Evolutionary conservation across 1,139 yeast genomes (phyloP), one percentile per base, ranked within the genome.

Genomic region (Yarrowia galli): DNA sequence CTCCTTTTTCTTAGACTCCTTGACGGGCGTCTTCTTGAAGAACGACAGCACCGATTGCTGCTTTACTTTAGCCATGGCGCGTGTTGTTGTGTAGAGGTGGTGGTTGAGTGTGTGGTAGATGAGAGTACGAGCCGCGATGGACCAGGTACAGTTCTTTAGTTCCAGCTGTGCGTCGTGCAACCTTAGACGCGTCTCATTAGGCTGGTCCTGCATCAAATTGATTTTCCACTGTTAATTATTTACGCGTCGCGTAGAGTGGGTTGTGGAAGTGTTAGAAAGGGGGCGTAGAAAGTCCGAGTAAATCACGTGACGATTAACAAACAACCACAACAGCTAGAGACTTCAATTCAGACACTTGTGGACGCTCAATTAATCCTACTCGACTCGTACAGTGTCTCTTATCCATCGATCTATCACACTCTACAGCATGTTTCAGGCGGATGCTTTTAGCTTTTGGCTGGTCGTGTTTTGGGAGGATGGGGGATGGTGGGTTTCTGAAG

Each of bases 11-110:
- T 43, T 45, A 40, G 64, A 9, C 60, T 60, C 45, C 46, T 61
- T 61, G 12, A 61, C 66, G 16, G 66, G 56, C 56, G 66, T 46
- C 66, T 61, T 61, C 8, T 61, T 61, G 56, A 61, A 61, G 18
- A 46, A 61, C n/a, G 54, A 46, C 46, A 61, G 46, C 46, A 61
- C 56, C 43, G 66, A 61, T 23, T 61, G 66, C 56, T 61, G 66
- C 38, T 61, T 61, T 23, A 46, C 25, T 46, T 61, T 61, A 4
- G 66, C 66, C 66, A 61, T 61, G 18, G 32, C 35, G 43, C 18
- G n/a, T 16, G 23, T n/a, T 32, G 40, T 36, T 28, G 20, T 22
- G 7, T n/a, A n/a, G n/a, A n/a, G 58, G 45, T 18, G 35, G 28
- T n/a, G 53, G 10, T 25, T 22, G n/a, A n/a, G n/a, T n/a, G n/a